Base-by-base conservation (phyloP, 2,329 filamentous ascomycete genomes). In the Penicillium sp. region DNA sequence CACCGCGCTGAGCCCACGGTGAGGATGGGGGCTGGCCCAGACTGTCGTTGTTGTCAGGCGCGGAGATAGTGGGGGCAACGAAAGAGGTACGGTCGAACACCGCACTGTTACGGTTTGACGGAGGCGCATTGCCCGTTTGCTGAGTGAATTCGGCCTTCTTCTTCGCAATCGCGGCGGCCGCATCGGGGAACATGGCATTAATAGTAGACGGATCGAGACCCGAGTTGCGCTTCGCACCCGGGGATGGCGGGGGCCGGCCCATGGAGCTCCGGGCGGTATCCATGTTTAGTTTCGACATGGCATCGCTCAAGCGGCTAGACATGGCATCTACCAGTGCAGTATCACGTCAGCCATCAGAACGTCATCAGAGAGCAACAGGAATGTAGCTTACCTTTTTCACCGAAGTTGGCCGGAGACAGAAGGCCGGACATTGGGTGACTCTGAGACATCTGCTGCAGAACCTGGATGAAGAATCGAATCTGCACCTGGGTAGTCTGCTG, bases 401-500 rank as follows among this genome's bases (percentile, higher is more conserved):
- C 77, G 67, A 97, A 96, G 62, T 89, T 94, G 39, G 93, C 86
- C 19, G 93, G 93, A 18, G 93, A 97, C 36, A 98, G 70, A 25
- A 98, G 85, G 37, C 91, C 87, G 23, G 91, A 94, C 87, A 97
- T 94, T 18, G 93, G 93, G 67, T 97, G 90, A 59, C 84, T 94
- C 73, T 96, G 95, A 50, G 90, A 90, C 93, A 97, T 98, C 68
- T 98, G 93, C 73, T 97, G 90, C 56, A 98, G 75, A 32, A 98
- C 89, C 70, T 97, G 91, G 55, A 97, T 97, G 71, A 98, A 98
- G 76, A 98, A 98, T 39, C 93, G 84, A 62, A 97, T 95, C 72
- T 98, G 93, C 47, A 98, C 91, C 70, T 97, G 93, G 4, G 93
- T 98, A 4, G 93, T 97, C 76, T 98, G 93, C 73, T 98, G 93